Conservation (phyloP, 2,329 filamentous ascomycete species). For the Pseudocercospora cruenta region DNA sequence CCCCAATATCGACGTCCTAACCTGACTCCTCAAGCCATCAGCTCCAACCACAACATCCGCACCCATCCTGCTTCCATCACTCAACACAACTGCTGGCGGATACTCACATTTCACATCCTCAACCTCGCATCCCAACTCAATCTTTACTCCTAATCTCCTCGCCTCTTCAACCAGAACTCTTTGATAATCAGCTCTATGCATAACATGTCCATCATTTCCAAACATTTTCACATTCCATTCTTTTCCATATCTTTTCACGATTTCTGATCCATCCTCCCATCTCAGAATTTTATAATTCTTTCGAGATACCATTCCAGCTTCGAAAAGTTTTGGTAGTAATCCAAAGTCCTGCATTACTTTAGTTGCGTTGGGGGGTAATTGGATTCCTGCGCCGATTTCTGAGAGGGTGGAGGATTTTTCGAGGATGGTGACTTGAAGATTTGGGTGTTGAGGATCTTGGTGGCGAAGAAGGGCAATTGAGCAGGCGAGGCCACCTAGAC, state of each 20-base stretch:
- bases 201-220: not conserved
- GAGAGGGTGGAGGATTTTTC: conserved; percentile 44
- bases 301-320: conserved; percentile 2
- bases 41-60: conserved; percentile 64
- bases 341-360: conserved; percentile 9
- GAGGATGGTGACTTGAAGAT: conserved; percentile 41
- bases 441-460: not conserved
- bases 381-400: conserved; percentile 38
- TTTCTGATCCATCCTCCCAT: not conserved
- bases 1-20: conserved; percentile 43
- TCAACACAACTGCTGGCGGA: conserved; percentile 44
- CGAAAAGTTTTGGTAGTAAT: conserved; percentile 4
- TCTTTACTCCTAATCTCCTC: conserved; percentile 54
- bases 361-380: conserved; percentile 35
- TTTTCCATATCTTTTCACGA: not conserved
- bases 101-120: conserved; percentile 48
- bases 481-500: conserved; percentile 46
- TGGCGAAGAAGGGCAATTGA: conserved; percentile 43
- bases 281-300: not conserved
- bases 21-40: conserved; percentile 65
- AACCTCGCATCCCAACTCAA: conserved; percentile 52
- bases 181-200: conserved; percentile 53
- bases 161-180: conserved; percentile 55
- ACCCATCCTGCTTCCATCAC: conserved; percentile 43
- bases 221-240: not conserved